Conservation (phyloP, 306 rosid genomes). For the Begonia fuchsioides region DNA sequence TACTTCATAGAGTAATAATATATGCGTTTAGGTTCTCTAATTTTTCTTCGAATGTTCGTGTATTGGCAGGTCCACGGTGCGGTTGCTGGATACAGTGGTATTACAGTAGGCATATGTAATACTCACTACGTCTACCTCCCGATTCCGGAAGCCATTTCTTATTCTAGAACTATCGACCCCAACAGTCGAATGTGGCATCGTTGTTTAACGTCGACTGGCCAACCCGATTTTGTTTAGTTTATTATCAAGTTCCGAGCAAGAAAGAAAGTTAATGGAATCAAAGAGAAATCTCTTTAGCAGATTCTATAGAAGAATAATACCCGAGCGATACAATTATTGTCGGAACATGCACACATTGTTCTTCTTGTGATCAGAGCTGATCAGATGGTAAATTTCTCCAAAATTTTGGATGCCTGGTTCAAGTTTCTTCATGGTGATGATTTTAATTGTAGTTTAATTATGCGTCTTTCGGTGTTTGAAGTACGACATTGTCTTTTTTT, state of each 20-base stretch:
- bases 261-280: background rate
- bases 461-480: too few relatives aligned
- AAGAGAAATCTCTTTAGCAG: constrained; percentile 7
- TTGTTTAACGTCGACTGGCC: constrained; percentile 95
- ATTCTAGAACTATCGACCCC: constrained; percentile 69
- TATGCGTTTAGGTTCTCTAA: too few relatives aligned
- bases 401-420: too few relatives aligned
- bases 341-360: too few relatives aligned
- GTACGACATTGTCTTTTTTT: too few relatives aligned
- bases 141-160: constrained; percentile 81
- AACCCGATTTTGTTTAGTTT: constrained; percentile 67
- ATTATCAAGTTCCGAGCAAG: background rate
- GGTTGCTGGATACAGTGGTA: constrained; percentile 94
- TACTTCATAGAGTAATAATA: too few relatives aligned
- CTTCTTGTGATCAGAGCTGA: too few relatives aligned
- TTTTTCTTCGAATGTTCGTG: background rate
- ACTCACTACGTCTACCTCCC: constrained; percentile 94
- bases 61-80: constrained; percentile 84
- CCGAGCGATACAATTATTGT: background rate
- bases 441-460: too few relatives aligned
- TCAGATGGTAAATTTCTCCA: too few relatives aligned
- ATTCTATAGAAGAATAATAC: background rate
- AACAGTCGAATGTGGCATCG: constrained; percentile 99
- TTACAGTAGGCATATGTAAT: constrained; percentile 85
- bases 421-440: too few relatives aligned